These are phyloP conservation scores for Incumbomyces delicatus DNA, from an alignment of 2,329 filamentous ascomycete species.

Conservation along the genomic window DNA sequence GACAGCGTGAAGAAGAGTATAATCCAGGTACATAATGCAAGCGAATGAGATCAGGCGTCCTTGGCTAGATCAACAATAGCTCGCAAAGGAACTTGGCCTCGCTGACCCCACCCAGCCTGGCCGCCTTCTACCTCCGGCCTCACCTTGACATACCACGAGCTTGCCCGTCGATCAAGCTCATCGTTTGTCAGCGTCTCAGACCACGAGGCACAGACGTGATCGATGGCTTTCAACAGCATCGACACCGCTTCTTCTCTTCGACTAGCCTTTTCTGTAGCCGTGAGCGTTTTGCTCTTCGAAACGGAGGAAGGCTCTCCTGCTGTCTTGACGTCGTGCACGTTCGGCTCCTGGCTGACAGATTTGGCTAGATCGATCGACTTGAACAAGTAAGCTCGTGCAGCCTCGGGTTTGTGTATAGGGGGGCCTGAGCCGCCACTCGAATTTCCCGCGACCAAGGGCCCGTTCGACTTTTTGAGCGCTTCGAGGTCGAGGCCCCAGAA, in stretches of 20 bases:
- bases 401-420: constrained; percentile 65
- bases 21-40: no score
- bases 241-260: constrained; percentile 63
- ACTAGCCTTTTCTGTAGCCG: constrained; percentile 47
- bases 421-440: constrained; percentile 39
- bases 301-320: background rate
- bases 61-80: constrained; percentile 48
- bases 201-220: constrained; percentile 68
- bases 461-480: constrained; percentile 40
- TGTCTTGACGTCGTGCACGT: background rate
- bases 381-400: constrained; percentile 50
- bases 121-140: constrained; percentile 67
- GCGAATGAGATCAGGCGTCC: background rate
- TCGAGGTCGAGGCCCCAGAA: constrained; percentile 52
- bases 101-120: constrained; percentile 72
- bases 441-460: constrained; percentile 17
- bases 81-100: constrained; percentile 56
- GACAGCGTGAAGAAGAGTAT: no score
- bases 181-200: constrained; percentile 47
- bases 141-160: constrained; percentile 71
- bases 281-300: constrained; percentile 24
- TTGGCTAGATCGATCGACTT: constrained; percentile 33
- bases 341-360: constrained; percentile 11
- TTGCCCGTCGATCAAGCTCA: constrained; percentile 67
- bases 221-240: constrained; percentile 58